These are phyloP conservation scores for Cyclostephanos invisitatus DNA, from an alignment of 108 stramenopile species.

Conservation along the genomic window DNA sequence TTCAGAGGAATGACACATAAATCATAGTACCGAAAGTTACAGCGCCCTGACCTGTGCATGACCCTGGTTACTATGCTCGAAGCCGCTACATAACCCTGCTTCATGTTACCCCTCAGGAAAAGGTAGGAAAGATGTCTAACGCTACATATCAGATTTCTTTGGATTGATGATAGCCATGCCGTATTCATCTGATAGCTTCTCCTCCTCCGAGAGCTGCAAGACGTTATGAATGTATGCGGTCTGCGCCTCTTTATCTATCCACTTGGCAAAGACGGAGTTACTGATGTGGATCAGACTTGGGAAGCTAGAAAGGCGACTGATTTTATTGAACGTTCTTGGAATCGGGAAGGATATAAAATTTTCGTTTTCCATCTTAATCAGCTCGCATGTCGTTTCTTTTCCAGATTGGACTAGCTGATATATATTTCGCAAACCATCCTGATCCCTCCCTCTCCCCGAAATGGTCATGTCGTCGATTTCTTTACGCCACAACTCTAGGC, in stretches of 20 bases:
- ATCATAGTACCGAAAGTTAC: background rate
- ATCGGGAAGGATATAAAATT: conserved; percentile 42
- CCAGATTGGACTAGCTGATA: conserved; percentile 30
- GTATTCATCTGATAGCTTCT: conserved; percentile 34
- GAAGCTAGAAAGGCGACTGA: background rate
- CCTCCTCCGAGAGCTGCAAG: conserved; percentile 34
- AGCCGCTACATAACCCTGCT: background rate
- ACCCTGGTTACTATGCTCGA: background rate
- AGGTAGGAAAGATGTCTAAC: background rate
- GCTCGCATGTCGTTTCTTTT: conserved; percentile 30
- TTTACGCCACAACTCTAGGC: conserved; percentile 38
- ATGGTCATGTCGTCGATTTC: conserved; percentile 35
- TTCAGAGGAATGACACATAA: conserved; percentile 5
- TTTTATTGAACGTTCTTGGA: conserved; percentile 30
- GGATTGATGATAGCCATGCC: conserved; percentile 31
- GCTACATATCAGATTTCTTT: conserved; percentile 5
- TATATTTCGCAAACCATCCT: conserved; percentile 39
- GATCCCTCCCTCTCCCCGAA: conserved; percentile 32
- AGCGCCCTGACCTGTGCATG: background rate
- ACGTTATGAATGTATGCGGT: conserved; percentile 31
- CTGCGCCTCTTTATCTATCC: conserved; percentile 42
- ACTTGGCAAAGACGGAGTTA: conserved; percentile 42
- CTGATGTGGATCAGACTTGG: conserved; percentile 43
- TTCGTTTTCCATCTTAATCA: conserved; percentile 38
- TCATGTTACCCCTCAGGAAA: no score